phyloP scores from a whole-genome alignment of 805 yeast genomes.

The Torulaspora gathmanii region DNA sequence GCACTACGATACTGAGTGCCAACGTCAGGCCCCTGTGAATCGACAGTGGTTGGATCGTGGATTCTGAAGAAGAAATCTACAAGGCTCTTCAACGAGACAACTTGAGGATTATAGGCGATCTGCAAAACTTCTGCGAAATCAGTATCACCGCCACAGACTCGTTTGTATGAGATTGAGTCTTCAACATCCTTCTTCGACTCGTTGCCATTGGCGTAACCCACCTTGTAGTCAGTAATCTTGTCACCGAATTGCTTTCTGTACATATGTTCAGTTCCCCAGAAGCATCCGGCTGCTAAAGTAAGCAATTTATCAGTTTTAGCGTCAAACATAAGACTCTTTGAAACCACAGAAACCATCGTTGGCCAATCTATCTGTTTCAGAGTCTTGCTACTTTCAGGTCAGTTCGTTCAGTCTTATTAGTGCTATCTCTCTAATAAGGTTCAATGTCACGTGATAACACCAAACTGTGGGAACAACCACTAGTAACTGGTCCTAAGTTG shows the following conservation, averaged over 20 bases:
- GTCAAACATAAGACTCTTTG: constrained; percentile 39
- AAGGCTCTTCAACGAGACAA: constrained; percentile 55
- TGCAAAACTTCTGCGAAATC: constrained; percentile 78
- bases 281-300: constrained; percentile 67
- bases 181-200: constrained; percentile 41
- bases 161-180: constrained; percentile 46
- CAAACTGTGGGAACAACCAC: neutral
- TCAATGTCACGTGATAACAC: constrained; percentile 1
- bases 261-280: constrained; percentile 88
- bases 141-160: constrained; percentile 76
- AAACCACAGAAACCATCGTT: constrained; percentile 29
- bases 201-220: constrained; percentile 86
- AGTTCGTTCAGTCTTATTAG: neutral
- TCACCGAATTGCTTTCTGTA: constrained; percentile 63
- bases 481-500: neutral
- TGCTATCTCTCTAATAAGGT: neutral
- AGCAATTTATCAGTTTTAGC: constrained; percentile 49
- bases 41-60: constrained; percentile 87
- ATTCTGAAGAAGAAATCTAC: constrained; percentile 82
- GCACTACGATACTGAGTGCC: constrained; percentile 93
- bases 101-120: constrained; percentile 69
- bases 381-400: neutral
- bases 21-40: constrained; percentile 79
- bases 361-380: neutral
- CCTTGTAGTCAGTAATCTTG: constrained; percentile 66